A percentile compares a stretch with the other conserved stretches of the same genome.
These are phyloP conservation scores for Phyllosticta paracitricarpa DNA, from an alignment of 2,329 filamentous ascomycete species.

Conservation along the genomic window DNA sequence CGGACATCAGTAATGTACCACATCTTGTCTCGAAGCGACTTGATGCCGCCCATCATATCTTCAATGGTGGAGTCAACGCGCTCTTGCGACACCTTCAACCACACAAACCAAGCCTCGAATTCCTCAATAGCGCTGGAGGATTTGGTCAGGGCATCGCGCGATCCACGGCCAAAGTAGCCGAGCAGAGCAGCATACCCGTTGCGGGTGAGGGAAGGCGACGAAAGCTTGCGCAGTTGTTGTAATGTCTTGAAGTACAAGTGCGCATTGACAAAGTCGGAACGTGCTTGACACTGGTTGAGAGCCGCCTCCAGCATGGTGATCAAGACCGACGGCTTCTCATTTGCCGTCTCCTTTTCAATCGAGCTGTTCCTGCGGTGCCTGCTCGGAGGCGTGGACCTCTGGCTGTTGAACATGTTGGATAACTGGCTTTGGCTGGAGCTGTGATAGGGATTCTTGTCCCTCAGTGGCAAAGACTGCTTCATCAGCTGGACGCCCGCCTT, in stretches of 20 bases:
- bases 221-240: slow-evolving; percentile 57
- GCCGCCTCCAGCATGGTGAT: slow-evolving; percentile 68
- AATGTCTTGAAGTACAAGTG: slow-evolving; percentile 80
- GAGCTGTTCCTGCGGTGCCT: slow-evolving; percentile 30
- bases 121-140: slow-evolving; percentile 66
- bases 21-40: slow-evolving; percentile 85
- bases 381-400: slow-evolving; percentile 21
- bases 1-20: slow-evolving; percentile 96
- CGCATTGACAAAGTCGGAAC: slow-evolving; percentile 73
- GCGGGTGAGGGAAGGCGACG: slow-evolving; percentile 49
- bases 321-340: slow-evolving; percentile 41
- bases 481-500: slow-evolving; percentile 10
- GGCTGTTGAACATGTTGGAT: slow-evolving; percentile 28
- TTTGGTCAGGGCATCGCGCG: slow-evolving; percentile 57
- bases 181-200: slow-evolving; percentile 63
- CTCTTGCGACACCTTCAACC: slow-evolving; percentile 73
- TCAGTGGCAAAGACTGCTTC: slow-evolving; percentile 13
- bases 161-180: slow-evolving; percentile 63
- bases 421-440: slow-evolving; percentile 26
- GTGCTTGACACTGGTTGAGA: slow-evolving; percentile 63
- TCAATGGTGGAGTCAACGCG: slow-evolving; percentile 65
- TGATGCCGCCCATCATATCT: slow-evolving; percentile 62
- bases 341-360: slow-evolving; percentile 18
- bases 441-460: slow-evolving; percentile 45
- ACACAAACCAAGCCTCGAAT: slow-evolving; percentile 72